These are phyloP conservation scores for Striga asiatica DNA, from an alignment of 257 asterid genomes.

Conservation along the genomic window DNA sequence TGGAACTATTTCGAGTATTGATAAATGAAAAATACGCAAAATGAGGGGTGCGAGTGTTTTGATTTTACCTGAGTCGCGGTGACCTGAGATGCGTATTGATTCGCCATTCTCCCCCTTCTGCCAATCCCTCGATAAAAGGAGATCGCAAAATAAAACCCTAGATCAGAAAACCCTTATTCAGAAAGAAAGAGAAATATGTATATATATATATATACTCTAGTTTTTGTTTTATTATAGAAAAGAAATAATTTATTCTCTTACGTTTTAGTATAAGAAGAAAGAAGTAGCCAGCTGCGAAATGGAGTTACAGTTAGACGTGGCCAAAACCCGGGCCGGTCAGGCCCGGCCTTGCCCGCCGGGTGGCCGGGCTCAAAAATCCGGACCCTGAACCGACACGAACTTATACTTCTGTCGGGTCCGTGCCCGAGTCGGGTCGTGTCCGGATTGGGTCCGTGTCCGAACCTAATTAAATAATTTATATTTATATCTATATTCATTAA, in stretches of 20 bases:
- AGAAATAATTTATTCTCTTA: not conserved
- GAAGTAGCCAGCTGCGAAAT: not conserved
- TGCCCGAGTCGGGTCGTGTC: too few relatives aligned
- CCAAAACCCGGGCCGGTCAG: not conserved
- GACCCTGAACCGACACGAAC: too few relatives aligned
- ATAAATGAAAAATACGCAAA: not conserved
- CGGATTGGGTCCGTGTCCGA: too few relatives aligned
- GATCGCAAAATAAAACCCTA: conserved; percentile 27
- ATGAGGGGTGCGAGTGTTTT: not conserved
- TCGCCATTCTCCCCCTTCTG: conserved; percentile 32
- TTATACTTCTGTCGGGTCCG: too few relatives aligned
- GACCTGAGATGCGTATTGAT: conserved; percentile 28
- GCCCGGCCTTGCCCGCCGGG: too few relatives aligned
- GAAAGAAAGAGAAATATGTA: not conserved
- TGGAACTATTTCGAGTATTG: too few relatives aligned
- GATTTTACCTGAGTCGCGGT: conserved; percentile 41
- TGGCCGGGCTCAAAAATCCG: too few relatives aligned
- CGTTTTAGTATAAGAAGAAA: not conserved
- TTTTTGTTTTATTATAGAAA: too few relatives aligned
- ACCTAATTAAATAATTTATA: too few relatives aligned
- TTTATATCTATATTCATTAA: too few relatives aligned
- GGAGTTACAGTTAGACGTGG: not conserved
- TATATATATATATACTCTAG: too few relatives aligned
- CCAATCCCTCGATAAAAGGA: conserved; percentile 10
- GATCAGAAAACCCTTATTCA: conserved; percentile 19